Base-by-base conservation (phyloP, 352 stramenopile genomes). In the Phytophthora pluvialis region DNA sequence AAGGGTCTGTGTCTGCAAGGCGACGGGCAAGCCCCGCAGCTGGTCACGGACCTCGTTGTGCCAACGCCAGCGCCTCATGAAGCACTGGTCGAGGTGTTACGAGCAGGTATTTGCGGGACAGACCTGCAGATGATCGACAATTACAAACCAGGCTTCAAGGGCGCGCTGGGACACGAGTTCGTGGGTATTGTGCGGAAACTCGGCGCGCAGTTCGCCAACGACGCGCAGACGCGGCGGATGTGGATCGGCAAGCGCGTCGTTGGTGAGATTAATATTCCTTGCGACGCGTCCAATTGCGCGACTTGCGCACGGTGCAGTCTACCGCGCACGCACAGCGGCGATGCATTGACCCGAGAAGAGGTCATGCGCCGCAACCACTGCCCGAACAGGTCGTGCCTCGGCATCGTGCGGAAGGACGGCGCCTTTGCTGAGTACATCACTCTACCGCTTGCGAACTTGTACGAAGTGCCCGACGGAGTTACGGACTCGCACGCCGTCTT, bases 181-280 rank as follows among this genome's bases (percentile, higher is more conserved):
- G 89, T 98, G 25, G 91, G 90, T 7, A 78, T 91, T 42, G 88
- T 98, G 3, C 73, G 86, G 18, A 54, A 85, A 43, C 57, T 97
- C 18, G 77, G 81, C 33, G 51, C 47, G 11, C 50, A 77, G 38
- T 68, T 46, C 21, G 26, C 29, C 6, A 66, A 77, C 11, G 68
- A 75, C 13, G 46, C 62, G 26, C 29, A 63, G 21, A 60, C 45
- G 11, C 58, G 63, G 15, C 47, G 15, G 18, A 54, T 54, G 18
- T 86, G 81, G 86, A 52, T 96, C 0, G 83, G 84, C 15, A 81
- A 93, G 63, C 88, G 93, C 29, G 90, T 97, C 25, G 93, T 96
- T 26, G 93, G 86, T 15, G 93, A 98, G 71, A 97, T 98, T 47
- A 98, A 98, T 66, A 70, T 97, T 47, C 82, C 86, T 21, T 97